Evolutionary conservation across 495 filamentous ascomycete genomes (phyloP).

Genomic region (Penicillium manginii): DNA sequence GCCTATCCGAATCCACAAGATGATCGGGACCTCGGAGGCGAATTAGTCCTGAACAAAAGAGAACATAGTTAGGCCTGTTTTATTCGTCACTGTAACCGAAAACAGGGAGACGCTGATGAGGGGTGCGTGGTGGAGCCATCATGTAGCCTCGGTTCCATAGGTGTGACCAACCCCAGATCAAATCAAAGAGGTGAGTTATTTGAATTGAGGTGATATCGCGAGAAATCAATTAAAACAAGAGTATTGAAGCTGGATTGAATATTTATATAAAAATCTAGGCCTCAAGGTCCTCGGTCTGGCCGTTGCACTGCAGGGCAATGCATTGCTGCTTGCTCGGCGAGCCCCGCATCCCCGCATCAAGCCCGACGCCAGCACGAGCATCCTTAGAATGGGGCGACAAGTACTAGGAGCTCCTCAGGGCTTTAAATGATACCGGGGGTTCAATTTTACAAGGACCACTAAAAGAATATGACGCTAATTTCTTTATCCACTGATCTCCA

Average conservation of each 20-base stretch:
- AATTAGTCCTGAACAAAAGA: background rate
- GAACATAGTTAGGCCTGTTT: background rate
- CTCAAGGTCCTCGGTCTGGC: conserved; percentile 20
- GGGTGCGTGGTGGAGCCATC: conserved; percentile 16
- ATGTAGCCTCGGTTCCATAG: conserved; percentile 13
- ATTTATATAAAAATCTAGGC: background rate
- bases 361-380: background rate
- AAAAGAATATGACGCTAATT: background rate
- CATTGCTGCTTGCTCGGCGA: background rate
- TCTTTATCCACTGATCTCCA: background rate
- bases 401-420: no score
- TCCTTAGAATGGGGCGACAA: no score
- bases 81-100: conserved; percentile 1
- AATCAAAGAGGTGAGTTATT: background rate
- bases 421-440: background rate
- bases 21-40: background rate
- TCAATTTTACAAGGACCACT: background rate
- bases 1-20: background rate
- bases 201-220: background rate
- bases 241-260: background rate
- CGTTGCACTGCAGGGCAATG: background rate
- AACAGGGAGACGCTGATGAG: conserved; percentile 7
- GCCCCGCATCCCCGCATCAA: conserved; percentile 15
- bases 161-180: background rate
- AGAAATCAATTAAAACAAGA: background rate